A percentile compares a stretch with the other conserved stretches of the same genome.
These are phyloP conservation scores for Candida buenavistaensis DNA, from an alignment of 1,139 yeast species.

Conservation along the genomic window DNA sequence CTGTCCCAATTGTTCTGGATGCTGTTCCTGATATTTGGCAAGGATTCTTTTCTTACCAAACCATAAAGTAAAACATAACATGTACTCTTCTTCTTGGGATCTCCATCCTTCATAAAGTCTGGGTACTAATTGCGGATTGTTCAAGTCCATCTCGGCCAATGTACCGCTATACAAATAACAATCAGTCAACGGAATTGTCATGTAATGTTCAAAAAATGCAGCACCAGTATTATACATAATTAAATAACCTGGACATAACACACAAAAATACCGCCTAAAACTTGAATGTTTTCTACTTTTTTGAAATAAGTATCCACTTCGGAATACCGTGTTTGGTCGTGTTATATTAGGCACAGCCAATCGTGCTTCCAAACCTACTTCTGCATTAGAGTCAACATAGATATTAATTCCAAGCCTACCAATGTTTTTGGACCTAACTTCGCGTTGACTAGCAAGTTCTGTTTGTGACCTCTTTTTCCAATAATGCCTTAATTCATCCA, in stretches of 20 bases:
- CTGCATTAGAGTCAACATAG: slow-evolving; percentile 56
- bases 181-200: slow-evolving; percentile 60
- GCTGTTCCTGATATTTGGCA: slow-evolving; percentile 12
- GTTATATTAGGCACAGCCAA: slow-evolving; percentile 5
- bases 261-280: slow-evolving; percentile 60
- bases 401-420: slow-evolving; percentile 52
- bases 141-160: slow-evolving; percentile 56
- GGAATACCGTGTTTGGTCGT: slow-evolving; percentile 6
- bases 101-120: slow-evolving; percentile 91
- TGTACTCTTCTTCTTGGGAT: slow-evolving; percentile 71
- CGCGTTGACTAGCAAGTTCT: slow-evolving; percentile 39
- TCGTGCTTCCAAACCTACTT: slow-evolving; percentile 54
- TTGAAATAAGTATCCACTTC: slow-evolving; percentile 63
- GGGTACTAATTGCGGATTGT: slow-evolving; percentile 48
- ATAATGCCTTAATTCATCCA: slow-evolving; percentile 48
- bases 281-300: slow-evolving; percentile 69
- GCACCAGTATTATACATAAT: slow-evolving; percentile 49
- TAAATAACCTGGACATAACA: slow-evolving; percentile 70
- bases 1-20: slow-evolving; percentile 3
- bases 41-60: slow-evolving; percentile 63
- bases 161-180: slow-evolving; percentile 79
- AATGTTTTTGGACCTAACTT: slow-evolving; percentile 48
- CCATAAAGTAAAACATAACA: slow-evolving; percentile 82
- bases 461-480: slow-evolving; percentile 56
- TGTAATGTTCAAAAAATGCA: slow-evolving; percentile 46